Evolutionary conservation across 1,284 basidiomycete genomes (phyloP), one percentile per base, ranked within the genome.

Genomic region (Hemileia vastatrix): DNA sequence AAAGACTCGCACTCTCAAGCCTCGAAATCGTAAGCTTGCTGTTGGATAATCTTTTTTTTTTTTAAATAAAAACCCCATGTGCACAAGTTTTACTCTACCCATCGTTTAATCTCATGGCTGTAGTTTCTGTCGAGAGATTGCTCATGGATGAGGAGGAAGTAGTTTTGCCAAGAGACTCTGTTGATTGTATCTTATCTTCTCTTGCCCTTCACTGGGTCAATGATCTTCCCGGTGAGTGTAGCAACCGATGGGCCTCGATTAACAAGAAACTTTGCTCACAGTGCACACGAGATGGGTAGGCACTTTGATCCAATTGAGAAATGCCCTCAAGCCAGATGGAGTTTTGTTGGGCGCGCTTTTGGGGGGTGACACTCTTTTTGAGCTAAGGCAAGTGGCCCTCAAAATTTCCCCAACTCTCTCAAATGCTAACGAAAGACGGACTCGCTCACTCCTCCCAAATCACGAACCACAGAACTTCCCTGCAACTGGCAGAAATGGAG

Each of bases 131-230:
- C 31, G 82, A 86, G 70, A 80, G 90, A 47, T 79, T 86, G 57
- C 82, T 84, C 64, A 83, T 81, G 52, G 88, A 92, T 68, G 90
- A 92, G 74, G 90, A 93, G 76, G 78, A 80, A 45, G 76, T 91
- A 23, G 61, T 76, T 81, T 63, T 74, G 77, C 19, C 70, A 76
- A 1, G 80, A 4, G 83, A 87, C 64, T 88, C 87, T 19, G 86
- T 94, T 73, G 94, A 98, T 74, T 90, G 90, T 44, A 84, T 98
- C 50, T 85, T 97, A 32, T 93, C 90, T 13, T 91, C 88, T 71
- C 81, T 95, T 2, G 87, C 86, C 63, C 80, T 98, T 57, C 95
- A 99, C 71, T 99, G 95, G 95, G 85, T 96, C 6, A 98, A 98
- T 71, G 95, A 99, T 77, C 82, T 99, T 11, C 94, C 93, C 64